phyloP scores from a whole-genome alignment of 768 basidiomycete genomes.

The Agaricus blazei region DNA sequence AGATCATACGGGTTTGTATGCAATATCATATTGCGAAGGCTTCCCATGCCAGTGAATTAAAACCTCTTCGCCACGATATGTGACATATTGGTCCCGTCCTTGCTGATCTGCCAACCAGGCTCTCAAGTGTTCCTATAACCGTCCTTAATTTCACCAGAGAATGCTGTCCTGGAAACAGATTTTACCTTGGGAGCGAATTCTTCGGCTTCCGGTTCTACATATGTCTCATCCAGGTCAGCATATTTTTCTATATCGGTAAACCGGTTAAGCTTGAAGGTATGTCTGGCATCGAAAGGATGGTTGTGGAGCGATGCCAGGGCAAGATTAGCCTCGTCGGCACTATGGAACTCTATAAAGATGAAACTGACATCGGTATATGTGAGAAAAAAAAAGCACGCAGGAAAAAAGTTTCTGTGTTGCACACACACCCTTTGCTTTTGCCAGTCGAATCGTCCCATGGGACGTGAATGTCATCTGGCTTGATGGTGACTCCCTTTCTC shows the following conservation, averaged over 20 bases:
- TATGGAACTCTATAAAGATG: conserved; percentile 77
- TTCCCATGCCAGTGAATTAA: conserved; percentile 91
- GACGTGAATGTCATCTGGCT: conserved; percentile 73
- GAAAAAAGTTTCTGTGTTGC: neutral
- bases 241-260: conserved; percentile 89
- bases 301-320: conserved; percentile 67
- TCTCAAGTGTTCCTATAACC: conserved; percentile 81
- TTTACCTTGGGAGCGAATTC: conserved; percentile 72
- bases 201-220: conserved; percentile 67
- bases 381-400: neutral
- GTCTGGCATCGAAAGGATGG: conserved; percentile 82
- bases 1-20: conserved; percentile 66
- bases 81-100: conserved; percentile 94
- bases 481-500: conserved; percentile 73
- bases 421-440: conserved; percentile 86
- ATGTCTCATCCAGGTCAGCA: conserved; percentile 71
- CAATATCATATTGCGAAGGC: conserved; percentile 78
- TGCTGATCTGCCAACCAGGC: conserved; percentile 92
- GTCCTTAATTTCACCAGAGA: conserved; percentile 8
- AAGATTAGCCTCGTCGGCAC: conserved; percentile 61
- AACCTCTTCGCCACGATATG: conserved; percentile 89
- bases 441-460: conserved; percentile 82
- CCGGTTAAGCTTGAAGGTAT: conserved; percentile 79
- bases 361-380: conserved; percentile 43
- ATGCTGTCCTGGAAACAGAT: conserved; percentile 1